These are phyloP conservation scores for Penicillium sp. DNA, from an alignment of 2,329 filamentous ascomycete species.

Conservation along the genomic window DNA sequence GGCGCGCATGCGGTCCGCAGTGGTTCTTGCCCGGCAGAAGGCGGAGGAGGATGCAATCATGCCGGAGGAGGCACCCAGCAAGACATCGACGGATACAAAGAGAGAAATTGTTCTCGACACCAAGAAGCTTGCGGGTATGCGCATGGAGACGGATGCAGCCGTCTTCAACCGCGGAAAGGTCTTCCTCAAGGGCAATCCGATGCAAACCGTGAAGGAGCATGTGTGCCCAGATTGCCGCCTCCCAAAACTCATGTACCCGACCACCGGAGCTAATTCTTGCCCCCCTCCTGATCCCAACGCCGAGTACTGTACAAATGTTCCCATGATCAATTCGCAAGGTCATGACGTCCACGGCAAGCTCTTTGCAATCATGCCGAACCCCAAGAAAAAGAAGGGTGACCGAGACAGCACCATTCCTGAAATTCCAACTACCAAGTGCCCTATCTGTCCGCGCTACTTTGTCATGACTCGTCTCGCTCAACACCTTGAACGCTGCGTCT, in stretches of 20 bases:
- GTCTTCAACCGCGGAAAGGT: slow-evolving; percentile 54
- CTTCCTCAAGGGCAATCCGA: slow-evolving; percentile 56
- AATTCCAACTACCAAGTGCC: slow-evolving; percentile 51
- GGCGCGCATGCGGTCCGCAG: slow-evolving; percentile 55
- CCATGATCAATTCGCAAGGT: slow-evolving; percentile 56
- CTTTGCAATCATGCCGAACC: slow-evolving; percentile 46
- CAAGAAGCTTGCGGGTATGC: slow-evolving; percentile 36
- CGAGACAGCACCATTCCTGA: slow-evolving; percentile 26
- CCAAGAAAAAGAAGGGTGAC: slow-evolving; percentile 43
- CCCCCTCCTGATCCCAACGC: slow-evolving; percentile 49
- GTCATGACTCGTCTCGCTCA: slow-evolving; percentile 61
- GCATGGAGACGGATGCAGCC: slow-evolving; percentile 52
- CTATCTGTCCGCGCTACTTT: slow-evolving; percentile 60
- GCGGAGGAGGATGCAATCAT: slow-evolving; percentile 41
- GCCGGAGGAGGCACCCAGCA: slow-evolving; percentile 31
- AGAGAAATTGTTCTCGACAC: slow-evolving; percentile 36
- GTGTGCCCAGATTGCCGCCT: slow-evolving; percentile 61
- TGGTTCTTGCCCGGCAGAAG: slow-evolving; percentile 43
- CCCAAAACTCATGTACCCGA: slow-evolving; percentile 58
- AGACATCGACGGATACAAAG: slow-evolving; percentile 32
- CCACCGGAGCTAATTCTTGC: slow-evolving; percentile 50
- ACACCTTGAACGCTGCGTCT: slow-evolving; percentile 61
- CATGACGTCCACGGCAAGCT: slow-evolving; percentile 62
- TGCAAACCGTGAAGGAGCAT: slow-evolving; percentile 59
- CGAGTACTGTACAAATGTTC: slow-evolving; percentile 60